Evolutionary conservation across 108 stramenopile genomes (phyloP).

Genomic region (Chaetoceros tenuissimus): DNA sequence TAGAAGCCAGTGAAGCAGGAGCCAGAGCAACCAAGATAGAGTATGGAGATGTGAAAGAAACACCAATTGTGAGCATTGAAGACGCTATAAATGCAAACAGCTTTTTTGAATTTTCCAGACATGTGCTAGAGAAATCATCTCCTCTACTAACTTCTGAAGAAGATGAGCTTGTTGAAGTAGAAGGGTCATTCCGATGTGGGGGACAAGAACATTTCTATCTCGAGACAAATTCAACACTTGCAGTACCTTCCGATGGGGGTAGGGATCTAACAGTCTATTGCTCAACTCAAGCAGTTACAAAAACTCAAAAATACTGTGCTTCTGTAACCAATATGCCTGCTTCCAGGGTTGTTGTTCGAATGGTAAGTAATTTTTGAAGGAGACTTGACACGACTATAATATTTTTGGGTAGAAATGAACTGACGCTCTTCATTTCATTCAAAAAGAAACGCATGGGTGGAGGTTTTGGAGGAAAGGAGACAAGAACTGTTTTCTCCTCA

Average conservation of each 20-base stretch:
- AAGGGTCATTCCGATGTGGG: slow-evolving; percentile 67
- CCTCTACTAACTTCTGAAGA: slow-evolving; percentile 19
- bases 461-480: slow-evolving; percentile 93
- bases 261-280: slow-evolving; percentile 76
- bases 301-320: slow-evolving; percentile 84
- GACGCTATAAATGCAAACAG: slow-evolving; percentile 76
- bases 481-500: slow-evolving; percentile 79
- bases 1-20: slow-evolving; percentile 74
- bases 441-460: too few relatives aligned
- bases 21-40: slow-evolving; percentile 62
- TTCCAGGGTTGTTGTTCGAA: slow-evolving; percentile 79
- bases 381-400: too few relatives aligned
- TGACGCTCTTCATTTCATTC: too few relatives aligned
- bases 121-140: slow-evolving; percentile 34
- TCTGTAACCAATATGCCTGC: slow-evolving; percentile 71
- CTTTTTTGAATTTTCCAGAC: slow-evolving; percentile 63
- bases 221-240: slow-evolving; percentile 86
- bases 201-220: slow-evolving; percentile 96
- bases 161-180: slow-evolving; percentile 60
- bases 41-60: slow-evolving; percentile 52
- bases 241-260: slow-evolving; percentile 77
- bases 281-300: slow-evolving; percentile 87
- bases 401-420: too few relatives aligned
- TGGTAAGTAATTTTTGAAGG: slow-evolving; percentile 89
- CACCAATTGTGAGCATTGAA: slow-evolving; percentile 68